Base-by-base conservation (phyloP, 352 stramenopile genomes). In the Globisporangium yorkense region DNA sequence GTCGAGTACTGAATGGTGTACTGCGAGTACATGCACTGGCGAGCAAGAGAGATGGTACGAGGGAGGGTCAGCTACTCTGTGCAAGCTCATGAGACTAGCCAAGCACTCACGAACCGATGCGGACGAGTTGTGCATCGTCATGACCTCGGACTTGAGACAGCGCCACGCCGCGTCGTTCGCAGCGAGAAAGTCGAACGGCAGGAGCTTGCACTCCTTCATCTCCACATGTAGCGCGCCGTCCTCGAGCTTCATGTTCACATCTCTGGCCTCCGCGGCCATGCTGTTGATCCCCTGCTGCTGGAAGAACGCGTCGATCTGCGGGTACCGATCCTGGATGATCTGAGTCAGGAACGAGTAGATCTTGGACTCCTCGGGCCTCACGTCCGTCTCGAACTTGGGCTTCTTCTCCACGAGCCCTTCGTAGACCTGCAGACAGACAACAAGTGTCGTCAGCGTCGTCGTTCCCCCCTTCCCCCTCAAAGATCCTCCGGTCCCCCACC, bases 141-240 rank as follows among this genome's bases (percentile, higher is more conserved):
- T 57, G 57, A 63, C 56, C 51, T 63, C 57, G 57, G n/a, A 21
- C 20, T 52, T 51, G 20, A 81, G 58, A 31, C 67, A 75, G 27
- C 68, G 57, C 74, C 74, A 84, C 18, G 78, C 45, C 5, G 74
- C 74, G 5, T 54, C 35, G 10, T 66, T 65, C 45, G 67, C 74
- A 13, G 54, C 59, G 20, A 63, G 50, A 5, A 77, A 72, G 57
- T 75, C 65, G 55, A 84, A 84, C 20, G 74, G 74, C 49, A 84
- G 53, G 37, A 84, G 72, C 59, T 77, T 80, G 51, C 62, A 61
- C 51, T 84, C 74, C 56, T 80, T 79, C 57, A 84, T 67, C 47
- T 84, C 74, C 62, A 84, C 13, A 21, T 47, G 56, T 41, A 63
- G 40, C 49, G 33, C 45, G 57, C 57, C 57, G 10, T 43, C 57